A percentile compares a stretch with the other conserved stretches of the same genome.
Evolutionary conservation across 1,284 basidiomycete genomes (phyloP).

Genomic region (Cutaneotrichosporon cutaneum): DNA sequence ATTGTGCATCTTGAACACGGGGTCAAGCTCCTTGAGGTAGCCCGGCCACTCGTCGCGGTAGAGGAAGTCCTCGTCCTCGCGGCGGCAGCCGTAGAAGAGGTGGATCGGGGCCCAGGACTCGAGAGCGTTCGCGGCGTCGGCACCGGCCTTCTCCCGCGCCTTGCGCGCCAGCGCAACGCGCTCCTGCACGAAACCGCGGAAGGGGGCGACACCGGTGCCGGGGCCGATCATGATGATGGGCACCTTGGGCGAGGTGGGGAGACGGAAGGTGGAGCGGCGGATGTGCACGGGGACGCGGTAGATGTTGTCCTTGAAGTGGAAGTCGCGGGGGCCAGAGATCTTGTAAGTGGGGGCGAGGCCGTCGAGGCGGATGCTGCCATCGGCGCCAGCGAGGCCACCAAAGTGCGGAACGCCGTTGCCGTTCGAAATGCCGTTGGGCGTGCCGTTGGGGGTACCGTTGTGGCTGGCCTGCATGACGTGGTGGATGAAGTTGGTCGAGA

Average conservation of each 20-base stretch:
- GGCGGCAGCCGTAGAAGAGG: slow-evolving; percentile 94
- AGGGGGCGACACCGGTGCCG: slow-evolving; percentile 96
- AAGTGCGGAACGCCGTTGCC: neutral
- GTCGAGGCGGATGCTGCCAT: slow-evolving; percentile 18
- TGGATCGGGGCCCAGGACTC: slow-evolving; percentile 92
- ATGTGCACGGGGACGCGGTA: slow-evolving; percentile 93
- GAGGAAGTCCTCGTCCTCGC: slow-evolving; percentile 81
- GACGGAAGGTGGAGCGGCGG: slow-evolving; percentile 89
- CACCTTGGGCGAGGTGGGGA: slow-evolving; percentile 96
- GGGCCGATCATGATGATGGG: slow-evolving; percentile 99
- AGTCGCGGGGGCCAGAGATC: slow-evolving; percentile 82
- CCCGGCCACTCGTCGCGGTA: slow-evolving; percentile 94
- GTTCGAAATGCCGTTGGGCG: slow-evolving; percentile 33
- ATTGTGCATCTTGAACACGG: slow-evolving; percentile 82
- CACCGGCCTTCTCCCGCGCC: slow-evolving; percentile 86
- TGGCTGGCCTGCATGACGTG: slow-evolving; percentile 75
- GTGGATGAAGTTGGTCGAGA: slow-evolving; percentile 87
- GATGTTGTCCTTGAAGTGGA: slow-evolving; percentile 64
- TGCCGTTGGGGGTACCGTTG: slow-evolving; percentile 39
- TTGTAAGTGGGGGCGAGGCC: slow-evolving; percentile 65
- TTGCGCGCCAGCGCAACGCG: slow-evolving; percentile 91
- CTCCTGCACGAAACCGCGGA: slow-evolving; percentile 98
- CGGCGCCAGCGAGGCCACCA: slow-evolving; percentile 22
- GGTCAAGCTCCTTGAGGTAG: slow-evolving; percentile 80
- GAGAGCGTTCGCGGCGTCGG: slow-evolving; percentile 77